A percentile compares a stretch with the other conserved stretches of the same genome.
phyloP scores from a whole-genome alignment of 176 grass and related monocot species.

The Musa acuminata region DNA sequence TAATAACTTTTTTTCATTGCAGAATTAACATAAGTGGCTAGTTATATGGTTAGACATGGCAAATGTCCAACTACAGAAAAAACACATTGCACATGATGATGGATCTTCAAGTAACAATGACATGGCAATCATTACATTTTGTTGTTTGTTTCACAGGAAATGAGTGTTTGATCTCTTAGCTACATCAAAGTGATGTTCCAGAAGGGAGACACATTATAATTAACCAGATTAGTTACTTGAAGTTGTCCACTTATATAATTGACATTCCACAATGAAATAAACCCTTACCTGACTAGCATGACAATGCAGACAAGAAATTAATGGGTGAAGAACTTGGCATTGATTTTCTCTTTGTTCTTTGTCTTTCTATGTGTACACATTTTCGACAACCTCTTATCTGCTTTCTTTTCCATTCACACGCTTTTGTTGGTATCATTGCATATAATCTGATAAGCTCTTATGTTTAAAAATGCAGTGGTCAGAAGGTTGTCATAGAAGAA shows the following conservation, averaged over 20 bases:
- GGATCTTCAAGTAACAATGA: background rate
- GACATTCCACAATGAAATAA: background rate
- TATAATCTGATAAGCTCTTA: background rate
- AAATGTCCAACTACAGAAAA: too few species aligned
- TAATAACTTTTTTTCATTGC: too few species aligned
- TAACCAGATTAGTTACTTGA: background rate
- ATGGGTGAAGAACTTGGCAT: too few species aligned
- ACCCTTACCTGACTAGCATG: background rate
- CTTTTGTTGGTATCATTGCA: background rate
- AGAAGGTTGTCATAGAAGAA: slow-evolving; percentile 72
- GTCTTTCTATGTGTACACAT: background rate
- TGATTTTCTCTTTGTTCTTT: background rate
- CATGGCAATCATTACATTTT: background rate
- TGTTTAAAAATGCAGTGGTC: slow-evolving; percentile 43
- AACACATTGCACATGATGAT: background rate
- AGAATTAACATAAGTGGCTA: too few species aligned
- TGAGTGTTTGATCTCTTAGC: too few species aligned
- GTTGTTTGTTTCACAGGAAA: background rate
- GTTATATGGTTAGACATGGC: too few species aligned
- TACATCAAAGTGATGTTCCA: background rate
- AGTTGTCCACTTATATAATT: background rate
- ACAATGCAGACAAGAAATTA: too few species aligned
- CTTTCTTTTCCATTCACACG: background rate
- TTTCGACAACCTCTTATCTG: background rate
- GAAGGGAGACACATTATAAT: background rate